Evolutionary conservation across 192 early-diverging fungal genomes (phyloP), one percentile per base, ranked within the genome.

Genomic region (Obelidium mucronatum): DNA sequence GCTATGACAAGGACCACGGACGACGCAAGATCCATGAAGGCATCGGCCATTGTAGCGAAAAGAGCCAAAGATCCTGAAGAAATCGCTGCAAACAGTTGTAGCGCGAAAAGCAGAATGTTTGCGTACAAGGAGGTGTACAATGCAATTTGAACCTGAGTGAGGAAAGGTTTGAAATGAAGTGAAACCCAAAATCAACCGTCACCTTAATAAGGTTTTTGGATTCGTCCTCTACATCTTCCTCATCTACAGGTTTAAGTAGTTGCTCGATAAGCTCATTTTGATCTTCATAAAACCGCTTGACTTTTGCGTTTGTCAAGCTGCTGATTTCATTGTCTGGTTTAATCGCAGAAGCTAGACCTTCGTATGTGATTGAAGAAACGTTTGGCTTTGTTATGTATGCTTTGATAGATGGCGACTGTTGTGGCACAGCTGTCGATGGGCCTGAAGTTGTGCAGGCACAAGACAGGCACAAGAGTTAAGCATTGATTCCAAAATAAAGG

Each of bases 221-320:
- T 53, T 79, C 78, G 13, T 79, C 75, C 22, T 68, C 79, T 31
- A 15, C 11, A 48, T 48, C 44, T 6, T 48, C 44, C 44, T 48
- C 44, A 30, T 42, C 62, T 13, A 71, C 63, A 37, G 92, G 88
- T 5, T 84, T 81, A 33, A 96, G 78, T 48, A 94, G 87, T 56
- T 87, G 83, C 53, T 92, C 31, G 77, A 96, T 96, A 36, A 92
- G 83, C 52, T 93, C 90, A 74, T 97, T 97, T 74, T 97, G 95
- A 40, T 86, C 76, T 60, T 90, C 73, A 78, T 97, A 97, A 73
- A 95, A 97, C 34, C 83, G 78, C 40, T 79, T 83, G n/a, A 93
- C 75, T 63, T 86, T 81, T 24, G 31, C 37, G 8, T 34, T 40
- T 4, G 19, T 11, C 4, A 65, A 11, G 3, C 15, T 36, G 22